Evolutionary conservation across 345 rosid species (phyloP).

Genomic region (Heritiera fomes): DNA sequence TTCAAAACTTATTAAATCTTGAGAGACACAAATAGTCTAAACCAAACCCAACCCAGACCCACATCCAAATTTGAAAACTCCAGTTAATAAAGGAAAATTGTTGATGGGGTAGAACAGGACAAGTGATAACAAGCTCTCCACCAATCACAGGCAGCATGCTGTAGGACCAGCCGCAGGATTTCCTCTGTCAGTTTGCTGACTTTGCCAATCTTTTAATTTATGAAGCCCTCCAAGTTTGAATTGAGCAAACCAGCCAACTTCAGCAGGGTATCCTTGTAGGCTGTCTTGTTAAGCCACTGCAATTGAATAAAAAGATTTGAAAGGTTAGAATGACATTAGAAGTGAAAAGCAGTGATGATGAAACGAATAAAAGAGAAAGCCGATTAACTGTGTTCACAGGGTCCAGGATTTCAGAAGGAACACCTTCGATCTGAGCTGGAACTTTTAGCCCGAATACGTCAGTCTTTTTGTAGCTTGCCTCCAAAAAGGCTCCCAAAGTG

Average conservation of each 20-base stretch:
- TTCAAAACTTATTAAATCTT: too few species aligned
- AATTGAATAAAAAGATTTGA: not conserved
- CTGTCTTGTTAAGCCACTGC: constrained; percentile 82
- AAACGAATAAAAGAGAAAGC: not conserved
- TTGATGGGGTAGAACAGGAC: too few species aligned
- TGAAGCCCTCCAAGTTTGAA: constrained; percentile 73
- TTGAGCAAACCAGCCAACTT: constrained; percentile 81
- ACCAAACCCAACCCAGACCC: too few species aligned
- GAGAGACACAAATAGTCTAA: too few species aligned
- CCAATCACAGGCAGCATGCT: too few species aligned
- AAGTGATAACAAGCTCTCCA: too few species aligned
- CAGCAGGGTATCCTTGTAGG: constrained; percentile 66
- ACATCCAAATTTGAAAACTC: too few species aligned
- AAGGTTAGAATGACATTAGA: not conserved
- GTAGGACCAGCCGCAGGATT: constrained; percentile 84
- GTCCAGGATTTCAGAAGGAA: constrained; percentile 83
- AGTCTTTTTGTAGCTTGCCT: constrained; percentile 66
- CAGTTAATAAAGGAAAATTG: too few species aligned
- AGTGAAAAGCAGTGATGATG: not conserved
- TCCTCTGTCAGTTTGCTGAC: constrained; percentile 67
- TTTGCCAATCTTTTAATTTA: constrained; percentile 65
- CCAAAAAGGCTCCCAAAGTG: constrained; percentile 74
- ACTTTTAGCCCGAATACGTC: constrained; percentile 80
- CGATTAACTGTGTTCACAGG: constrained; percentile 70
- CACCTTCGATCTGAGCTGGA: constrained; percentile 68